phyloP scores from a whole-genome alignment of 2,329 filamentous ascomycete genomes.

The Trichoderma sp. region DNA sequence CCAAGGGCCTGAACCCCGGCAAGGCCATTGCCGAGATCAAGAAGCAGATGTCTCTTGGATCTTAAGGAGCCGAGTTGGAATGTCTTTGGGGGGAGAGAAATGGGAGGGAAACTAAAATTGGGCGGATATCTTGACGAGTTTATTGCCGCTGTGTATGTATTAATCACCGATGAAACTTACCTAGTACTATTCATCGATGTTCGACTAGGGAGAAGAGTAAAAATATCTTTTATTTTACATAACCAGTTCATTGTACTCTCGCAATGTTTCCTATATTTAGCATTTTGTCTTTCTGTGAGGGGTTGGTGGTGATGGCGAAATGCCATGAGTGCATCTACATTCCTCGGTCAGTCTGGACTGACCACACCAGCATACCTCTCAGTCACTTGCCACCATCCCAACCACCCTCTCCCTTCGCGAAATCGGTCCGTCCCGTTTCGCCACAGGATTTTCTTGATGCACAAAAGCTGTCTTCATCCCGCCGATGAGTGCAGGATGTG shows the following conservation, averaged over 20 bases:
- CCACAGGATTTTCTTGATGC: not conserved
- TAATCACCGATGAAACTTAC: conserved; percentile 13
- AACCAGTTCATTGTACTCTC: not conserved
- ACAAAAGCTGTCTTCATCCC: not conserved
- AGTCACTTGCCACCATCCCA: not conserved
- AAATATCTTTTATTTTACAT: not conserved
- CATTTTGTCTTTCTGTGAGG: not conserved
- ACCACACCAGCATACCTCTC: not conserved
- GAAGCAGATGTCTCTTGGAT: conserved; percentile 77
- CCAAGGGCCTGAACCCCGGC: conserved; percentile 96
- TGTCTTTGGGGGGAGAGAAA: not conserved
- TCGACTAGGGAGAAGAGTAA: conserved; percentile 15
- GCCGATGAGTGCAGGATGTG: not conserved
- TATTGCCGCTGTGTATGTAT: conserved; percentile 19
- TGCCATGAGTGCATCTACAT: not conserved
- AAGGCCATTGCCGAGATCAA: conserved; percentile 97
- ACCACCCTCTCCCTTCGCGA: not conserved
- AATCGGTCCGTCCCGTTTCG: not conserved
- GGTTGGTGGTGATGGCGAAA: not conserved
- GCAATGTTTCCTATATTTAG: not conserved
- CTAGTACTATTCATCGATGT: conserved; percentile 19
- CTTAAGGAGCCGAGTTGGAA: not conserved
- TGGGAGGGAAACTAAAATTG: not conserved
- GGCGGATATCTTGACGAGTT: conserved; percentile 7
- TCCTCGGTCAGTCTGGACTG: not conserved